Percentiles rank a stretch among this genome's conserved stretches.
Evolutionary conservation across 176 grass and related monocot species (phyloP).

Genomic region (Hyparrhenia diplandra): DNA sequence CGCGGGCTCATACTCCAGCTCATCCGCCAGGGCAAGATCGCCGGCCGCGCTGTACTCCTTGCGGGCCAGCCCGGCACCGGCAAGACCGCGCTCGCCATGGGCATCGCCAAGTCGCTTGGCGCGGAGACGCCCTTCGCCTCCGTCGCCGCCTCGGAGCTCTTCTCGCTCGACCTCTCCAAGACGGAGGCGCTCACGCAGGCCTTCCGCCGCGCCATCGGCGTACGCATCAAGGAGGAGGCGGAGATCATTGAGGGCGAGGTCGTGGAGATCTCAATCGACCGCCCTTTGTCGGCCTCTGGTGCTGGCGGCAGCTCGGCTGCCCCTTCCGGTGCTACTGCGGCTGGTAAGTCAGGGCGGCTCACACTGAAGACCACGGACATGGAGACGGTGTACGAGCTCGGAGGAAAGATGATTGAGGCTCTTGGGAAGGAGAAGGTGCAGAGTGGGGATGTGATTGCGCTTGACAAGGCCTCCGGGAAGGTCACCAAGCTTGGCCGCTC

Average conservation of each 20-base stretch:
- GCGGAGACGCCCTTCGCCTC: conserved; percentile 89
- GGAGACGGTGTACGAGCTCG: conserved; percentile 94
- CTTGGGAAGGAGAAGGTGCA: conserved; percentile 93
- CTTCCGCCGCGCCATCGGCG: conserved; percentile 84
- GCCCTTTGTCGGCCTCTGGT: conserved; percentile 35
- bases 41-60: conserved; percentile 76
- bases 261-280: conserved; percentile 88
- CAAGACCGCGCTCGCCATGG: conserved; percentile 94
- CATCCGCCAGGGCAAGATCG: conserved; percentile 81
- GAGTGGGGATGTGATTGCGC: conserved; percentile 85
- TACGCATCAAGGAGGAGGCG: conserved; percentile 97
- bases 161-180: conserved; percentile 93
- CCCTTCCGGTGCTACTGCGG: conserved; percentile 29
- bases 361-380: conserved; percentile 94
- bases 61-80: conserved; percentile 91
- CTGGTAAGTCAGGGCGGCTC: conserved; percentile 66
- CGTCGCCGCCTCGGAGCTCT: conserved; percentile 80
- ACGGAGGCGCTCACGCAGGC: conserved; percentile 91
- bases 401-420: conserved; percentile 97
- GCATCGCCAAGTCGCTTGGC: conserved; percentile 92
- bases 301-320: conserved; percentile 19
- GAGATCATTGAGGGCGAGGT: conserved; percentile 99
- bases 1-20: conserved; percentile 78
- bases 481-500: conserved; percentile 94
- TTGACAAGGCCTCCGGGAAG: conserved; percentile 82